These are phyloP conservation scores for Rhynchosporium secalis DNA, from an alignment of 2,329 filamentous ascomycete species.

Conservation along the genomic window DNA sequence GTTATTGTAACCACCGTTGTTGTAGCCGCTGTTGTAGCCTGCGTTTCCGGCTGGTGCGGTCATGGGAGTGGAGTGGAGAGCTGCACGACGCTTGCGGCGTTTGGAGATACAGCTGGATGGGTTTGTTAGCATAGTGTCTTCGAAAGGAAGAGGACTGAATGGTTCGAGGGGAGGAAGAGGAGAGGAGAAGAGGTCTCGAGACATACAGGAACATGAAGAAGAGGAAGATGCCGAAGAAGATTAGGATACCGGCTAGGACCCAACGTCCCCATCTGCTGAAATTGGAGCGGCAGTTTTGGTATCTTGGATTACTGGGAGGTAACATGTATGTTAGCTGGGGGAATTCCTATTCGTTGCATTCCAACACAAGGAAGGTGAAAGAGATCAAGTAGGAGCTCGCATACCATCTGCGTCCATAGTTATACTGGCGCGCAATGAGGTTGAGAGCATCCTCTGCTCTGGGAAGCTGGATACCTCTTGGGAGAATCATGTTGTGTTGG, in stretches of 20 bases:
- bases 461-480: slow-evolving; percentile 37
- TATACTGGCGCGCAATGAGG: slow-evolving; percentile 12
- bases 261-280: slow-evolving; percentile 31
- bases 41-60: slow-evolving; percentile 4
- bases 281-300: slow-evolving; percentile 15
- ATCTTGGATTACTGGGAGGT: slow-evolving; percentile 2
- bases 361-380: neutral
- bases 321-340: neutral
- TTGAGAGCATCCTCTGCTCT: slow-evolving; percentile 41
- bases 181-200: neutral
- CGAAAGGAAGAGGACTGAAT: neutral
- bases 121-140: too few species aligned
- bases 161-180: neutral
- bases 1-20: slow-evolving; percentile 7
- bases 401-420: slow-evolving; percentile 8
- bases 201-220: slow-evolving; percentile 27
- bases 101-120: neutral
- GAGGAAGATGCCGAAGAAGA: slow-evolving; percentile 26
- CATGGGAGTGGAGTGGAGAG: slow-evolving; percentile 16
- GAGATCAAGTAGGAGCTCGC: neutral
- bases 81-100: slow-evolving; percentile 20
- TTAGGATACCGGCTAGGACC: slow-evolving; percentile 29
- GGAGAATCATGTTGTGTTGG: slow-evolving; percentile 24
- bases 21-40: slow-evolving; percentile 13
- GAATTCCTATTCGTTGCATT: neutral